phyloP scores from a whole-genome alignment of 2,329 filamentous ascomycete species.

The Aspergillus candidus region DNA sequence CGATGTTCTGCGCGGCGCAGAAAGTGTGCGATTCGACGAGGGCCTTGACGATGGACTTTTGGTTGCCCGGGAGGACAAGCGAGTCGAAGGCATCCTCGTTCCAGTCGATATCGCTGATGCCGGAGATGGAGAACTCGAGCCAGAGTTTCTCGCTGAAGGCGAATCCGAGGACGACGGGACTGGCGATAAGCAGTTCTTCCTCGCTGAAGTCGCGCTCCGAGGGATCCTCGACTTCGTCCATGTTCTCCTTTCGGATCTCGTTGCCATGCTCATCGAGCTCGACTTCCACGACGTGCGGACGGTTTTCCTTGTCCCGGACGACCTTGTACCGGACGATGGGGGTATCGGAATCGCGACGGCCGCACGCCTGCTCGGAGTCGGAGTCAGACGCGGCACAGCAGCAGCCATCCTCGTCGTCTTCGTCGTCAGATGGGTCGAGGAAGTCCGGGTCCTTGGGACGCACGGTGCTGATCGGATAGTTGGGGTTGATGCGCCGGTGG shows the following conservation, averaged over 20 bases:
- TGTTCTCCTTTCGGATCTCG: conserved; percentile 51
- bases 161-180: conserved; percentile 79
- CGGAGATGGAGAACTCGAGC: conserved; percentile 79
- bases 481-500: conserved; percentile 78
- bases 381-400: conserved; percentile 31
- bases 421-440: conserved; percentile 43
- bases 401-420: conserved; percentile 38
- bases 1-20: conserved; percentile 72
- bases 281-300: conserved; percentile 48
- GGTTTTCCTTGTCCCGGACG: conserved; percentile 49
- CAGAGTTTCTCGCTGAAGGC: conserved; percentile 83
- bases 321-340: conserved; percentile 47
- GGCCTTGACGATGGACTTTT: conserved; percentile 67
- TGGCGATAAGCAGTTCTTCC: conserved; percentile 77
- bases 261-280: conserved; percentile 51
- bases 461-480: conserved; percentile 71
- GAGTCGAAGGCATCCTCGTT: conserved; percentile 77
- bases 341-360: conserved; percentile 30
- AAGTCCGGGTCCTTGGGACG: conserved; percentile 64
- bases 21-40: conserved; percentile 81
- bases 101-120: conserved; percentile 75
- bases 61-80: conserved; percentile 61
- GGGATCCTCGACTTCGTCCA: conserved; percentile 43
- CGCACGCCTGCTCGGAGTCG: conserved; percentile 34
- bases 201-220: conserved; percentile 60